Evolutionary conservation across 202 grass and related monocot species (phyloP).

Genomic region (Setaria viridis): DNA sequence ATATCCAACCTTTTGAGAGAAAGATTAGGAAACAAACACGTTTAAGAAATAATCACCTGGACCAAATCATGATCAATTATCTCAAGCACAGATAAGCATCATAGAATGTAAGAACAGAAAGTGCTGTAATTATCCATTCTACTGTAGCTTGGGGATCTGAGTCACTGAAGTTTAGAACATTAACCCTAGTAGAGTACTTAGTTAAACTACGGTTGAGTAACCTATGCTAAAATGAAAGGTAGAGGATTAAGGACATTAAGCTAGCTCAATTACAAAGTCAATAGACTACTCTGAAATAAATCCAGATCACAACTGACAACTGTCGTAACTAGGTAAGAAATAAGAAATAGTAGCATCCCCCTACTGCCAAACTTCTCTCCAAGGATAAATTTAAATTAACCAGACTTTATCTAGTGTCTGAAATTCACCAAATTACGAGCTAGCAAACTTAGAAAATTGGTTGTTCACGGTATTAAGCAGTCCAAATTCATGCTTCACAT

Average conservation of each 20-base stretch:
- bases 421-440: not conserved
- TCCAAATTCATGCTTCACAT: slow-evolving; percentile 23
- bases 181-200: not conserved
- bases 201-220: not conserved
- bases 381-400: not conserved
- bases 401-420: not conserved
- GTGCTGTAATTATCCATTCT: not conserved
- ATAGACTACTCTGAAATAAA: not conserved
- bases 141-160: not conserved
- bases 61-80: slow-evolving; percentile 32
- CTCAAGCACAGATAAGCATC: not conserved
- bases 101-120: slow-evolving; percentile 15
- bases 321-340: not conserved
- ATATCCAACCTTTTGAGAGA: slow-evolving; percentile 21
- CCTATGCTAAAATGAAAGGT: slow-evolving; percentile 19
- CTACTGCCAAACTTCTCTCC: not conserved
- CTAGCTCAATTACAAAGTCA: slow-evolving; percentile 26
- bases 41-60: not conserved
- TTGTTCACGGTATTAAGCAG: slow-evolving; percentile 21
- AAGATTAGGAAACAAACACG: slow-evolving; percentile 27
- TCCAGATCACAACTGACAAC: not conserved
- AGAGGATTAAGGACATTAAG: slow-evolving; percentile 9
- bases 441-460: not conserved
- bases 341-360: not conserved
- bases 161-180: slow-evolving; percentile 23